phyloP scores from a whole-genome alignment of 495 filamentous ascomycete genomes.

The Penicillium roqueforti region DNA sequence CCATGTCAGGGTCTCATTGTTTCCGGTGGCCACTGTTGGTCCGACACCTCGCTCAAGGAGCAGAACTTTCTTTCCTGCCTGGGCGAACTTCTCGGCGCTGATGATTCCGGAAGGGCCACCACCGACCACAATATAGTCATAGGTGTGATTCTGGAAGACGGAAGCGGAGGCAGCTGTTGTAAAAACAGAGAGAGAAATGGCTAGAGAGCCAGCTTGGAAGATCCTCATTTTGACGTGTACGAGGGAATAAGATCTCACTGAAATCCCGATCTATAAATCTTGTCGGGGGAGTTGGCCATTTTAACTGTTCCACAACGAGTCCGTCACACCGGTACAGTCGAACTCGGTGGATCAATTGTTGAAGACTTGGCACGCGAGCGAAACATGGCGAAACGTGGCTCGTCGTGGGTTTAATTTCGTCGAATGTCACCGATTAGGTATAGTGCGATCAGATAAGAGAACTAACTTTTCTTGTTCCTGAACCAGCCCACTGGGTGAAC shows the following conservation, averaged over 20 bases:
- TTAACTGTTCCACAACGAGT: neutral
- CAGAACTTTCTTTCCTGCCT: conserved; percentile 49
- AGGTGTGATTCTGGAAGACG: conserved; percentile 17
- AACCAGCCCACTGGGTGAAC: no score
- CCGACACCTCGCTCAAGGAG: conserved; percentile 38
- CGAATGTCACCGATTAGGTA: neutral
- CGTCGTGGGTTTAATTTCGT: neutral
- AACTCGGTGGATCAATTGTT: neutral
- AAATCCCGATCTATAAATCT: neutral
- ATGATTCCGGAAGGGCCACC: conserved; percentile 37
- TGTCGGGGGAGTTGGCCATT: neutral
- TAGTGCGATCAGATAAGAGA: conserved; percentile 8
- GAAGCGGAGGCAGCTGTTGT: conserved; percentile 15
- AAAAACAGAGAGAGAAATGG: conserved; percentile 7
- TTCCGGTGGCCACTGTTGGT: conserved; percentile 28
- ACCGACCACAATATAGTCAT: conserved; percentile 35
- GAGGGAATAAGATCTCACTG: neutral
- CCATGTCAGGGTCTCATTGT: conserved; percentile 30
- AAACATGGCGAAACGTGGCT: neutral
- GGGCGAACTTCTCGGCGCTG: conserved; percentile 59
- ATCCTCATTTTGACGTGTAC: neutral
- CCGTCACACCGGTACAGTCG: neutral
- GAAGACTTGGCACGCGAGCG: neutral
- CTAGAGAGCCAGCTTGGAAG: conserved; percentile 13
- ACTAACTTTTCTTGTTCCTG: neutral